Conservation (phyloP, 768 basidiomycete species). For the Leucogyrophana mollusca region DNA sequence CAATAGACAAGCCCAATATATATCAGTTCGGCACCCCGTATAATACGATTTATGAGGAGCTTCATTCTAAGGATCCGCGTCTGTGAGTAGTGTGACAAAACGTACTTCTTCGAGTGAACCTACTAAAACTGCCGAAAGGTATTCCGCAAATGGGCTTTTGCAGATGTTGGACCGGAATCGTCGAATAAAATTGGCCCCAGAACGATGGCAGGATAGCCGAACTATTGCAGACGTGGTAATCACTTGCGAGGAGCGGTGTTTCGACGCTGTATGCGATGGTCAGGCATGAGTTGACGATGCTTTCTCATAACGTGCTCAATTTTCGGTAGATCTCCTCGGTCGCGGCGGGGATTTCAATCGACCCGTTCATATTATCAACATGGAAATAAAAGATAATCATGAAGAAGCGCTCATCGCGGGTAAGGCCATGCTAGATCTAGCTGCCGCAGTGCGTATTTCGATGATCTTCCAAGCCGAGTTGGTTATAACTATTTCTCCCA, state of each 20-base stretch:
- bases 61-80: slow-evolving; percentile 76
- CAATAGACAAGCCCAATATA: slow-evolving; percentile 97
- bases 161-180: slow-evolving; percentile 97
- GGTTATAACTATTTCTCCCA: slow-evolving; percentile 28
- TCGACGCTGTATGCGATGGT: slow-evolving; percentile 99
- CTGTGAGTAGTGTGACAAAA: slow-evolving; percentile 53
- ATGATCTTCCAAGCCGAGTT: background rate
- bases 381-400: slow-evolving; percentile 99
- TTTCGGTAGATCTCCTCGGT: slow-evolving; percentile 66
- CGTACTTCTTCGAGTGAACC: slow-evolving; percentile 3
- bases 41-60: slow-evolving; percentile 90
- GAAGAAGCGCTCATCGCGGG: slow-evolving; percentile 98
- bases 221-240: slow-evolving; percentile 94
- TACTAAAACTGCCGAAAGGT: slow-evolving; percentile 46
- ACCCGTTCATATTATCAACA: slow-evolving; percentile 94
- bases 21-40: slow-evolving; percentile 97
- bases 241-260: slow-evolving; percentile 98
- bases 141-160: slow-evolving; percentile 89
- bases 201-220: slow-evolving; percentile 93
- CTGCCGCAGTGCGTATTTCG: slow-evolving; percentile 67
- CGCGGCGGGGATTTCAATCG: slow-evolving; percentile 92
- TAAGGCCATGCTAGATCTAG: slow-evolving; percentile 90
- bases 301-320: slow-evolving; percentile 10
- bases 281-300: slow-evolving; percentile 28
- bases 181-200: slow-evolving; percentile 87